Evolutionary conservation across 495 filamentous ascomycete genomes (phyloP).

Genomic region (Trichocladium uniseriatum): DNA sequence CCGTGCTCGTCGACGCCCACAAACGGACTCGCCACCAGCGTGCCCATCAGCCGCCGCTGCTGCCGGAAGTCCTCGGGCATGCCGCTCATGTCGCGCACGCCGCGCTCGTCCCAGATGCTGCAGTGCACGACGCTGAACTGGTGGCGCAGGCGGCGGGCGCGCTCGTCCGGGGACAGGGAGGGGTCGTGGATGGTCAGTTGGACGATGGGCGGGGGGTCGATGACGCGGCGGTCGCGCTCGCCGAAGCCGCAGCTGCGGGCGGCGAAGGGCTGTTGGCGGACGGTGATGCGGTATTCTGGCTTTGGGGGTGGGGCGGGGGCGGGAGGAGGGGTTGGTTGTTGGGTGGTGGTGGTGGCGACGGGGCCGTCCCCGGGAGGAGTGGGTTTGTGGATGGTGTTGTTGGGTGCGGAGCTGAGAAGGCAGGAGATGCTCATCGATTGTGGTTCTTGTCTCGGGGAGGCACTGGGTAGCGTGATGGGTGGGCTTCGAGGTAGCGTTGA

Average conservation of each 20-base stretch:
- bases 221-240: slow-evolving; percentile 83
- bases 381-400: slow-evolving; percentile 2
- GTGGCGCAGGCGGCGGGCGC: slow-evolving; percentile 54
- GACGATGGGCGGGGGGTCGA: slow-evolving; percentile 92
- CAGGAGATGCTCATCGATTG: slow-evolving; percentile 41
- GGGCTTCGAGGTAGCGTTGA: slow-evolving; percentile 18
- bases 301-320: neutral
- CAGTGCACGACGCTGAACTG: slow-evolving; percentile 81
- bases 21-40: slow-evolving; percentile 65
- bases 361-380: slow-evolving; percentile 4
- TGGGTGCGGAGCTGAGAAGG: slow-evolving; percentile 29
- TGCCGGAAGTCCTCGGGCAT: slow-evolving; percentile 49
- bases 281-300: slow-evolving; percentile 43
- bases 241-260: slow-evolving; percentile 91
- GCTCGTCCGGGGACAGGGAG: slow-evolving; percentile 44
- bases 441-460: slow-evolving; percentile 25
- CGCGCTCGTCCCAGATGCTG: slow-evolving; percentile 56
- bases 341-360: slow-evolving; percentile 28
- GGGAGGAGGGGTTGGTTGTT: slow-evolving; percentile 23
- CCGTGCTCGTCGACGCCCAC: slow-evolving; percentile 56
- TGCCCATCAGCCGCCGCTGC: slow-evolving; percentile 68
- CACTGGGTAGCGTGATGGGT: slow-evolving; percentile 17
- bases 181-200: slow-evolving; percentile 68
- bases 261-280: slow-evolving; percentile 85
- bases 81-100: slow-evolving; percentile 49